phyloP scores from a whole-genome alignment of 176 grass and related monocot species.

The Aegilops bicornis region DNA sequence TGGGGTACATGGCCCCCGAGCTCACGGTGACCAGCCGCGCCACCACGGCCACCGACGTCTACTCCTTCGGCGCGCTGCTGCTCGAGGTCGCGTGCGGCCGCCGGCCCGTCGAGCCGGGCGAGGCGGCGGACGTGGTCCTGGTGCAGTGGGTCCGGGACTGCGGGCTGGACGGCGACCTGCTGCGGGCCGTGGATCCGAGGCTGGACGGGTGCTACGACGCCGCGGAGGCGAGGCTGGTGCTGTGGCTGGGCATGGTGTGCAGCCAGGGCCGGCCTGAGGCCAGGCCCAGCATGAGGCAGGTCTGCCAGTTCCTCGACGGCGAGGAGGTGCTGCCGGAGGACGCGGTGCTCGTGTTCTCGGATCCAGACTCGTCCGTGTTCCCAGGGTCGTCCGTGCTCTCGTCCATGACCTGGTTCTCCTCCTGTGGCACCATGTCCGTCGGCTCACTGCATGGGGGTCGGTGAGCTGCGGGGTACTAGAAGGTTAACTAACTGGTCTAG shows the following conservation, averaged over 20 bases:
- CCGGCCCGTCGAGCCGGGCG: conserved; percentile 23
- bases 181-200: conserved; percentile 28
- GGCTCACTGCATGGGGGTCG: conserved; percentile 26
- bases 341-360: conserved; percentile 29
- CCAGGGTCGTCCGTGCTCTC: not conserved
- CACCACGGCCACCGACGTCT: conserved; percentile 48
- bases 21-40: conserved; percentile 36
- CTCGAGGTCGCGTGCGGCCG: conserved; percentile 54
- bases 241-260: conserved; percentile 50
- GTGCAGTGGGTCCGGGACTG: conserved; percentile 41
- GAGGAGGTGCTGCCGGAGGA: conserved; percentile 30
- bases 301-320: conserved; percentile 30
- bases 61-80: conserved; percentile 48
- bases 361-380: not conserved
- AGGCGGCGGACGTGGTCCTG: conserved; percentile 14
- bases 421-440: conserved; percentile 16
- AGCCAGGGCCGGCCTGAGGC: conserved; percentile 38
- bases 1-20: conserved; percentile 54
- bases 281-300: conserved; percentile 48
- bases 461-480: not conserved
- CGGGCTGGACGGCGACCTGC: conserved; percentile 1
- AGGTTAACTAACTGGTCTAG: too few species aligned
- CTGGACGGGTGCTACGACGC: conserved; percentile 22
- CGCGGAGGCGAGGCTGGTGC: conserved; percentile 35
- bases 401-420: conserved; percentile 32